Evolutionary conservation across 2,329 filamentous ascomycete genomes (phyloP).

Genomic region (Neonectria sp.): DNA sequence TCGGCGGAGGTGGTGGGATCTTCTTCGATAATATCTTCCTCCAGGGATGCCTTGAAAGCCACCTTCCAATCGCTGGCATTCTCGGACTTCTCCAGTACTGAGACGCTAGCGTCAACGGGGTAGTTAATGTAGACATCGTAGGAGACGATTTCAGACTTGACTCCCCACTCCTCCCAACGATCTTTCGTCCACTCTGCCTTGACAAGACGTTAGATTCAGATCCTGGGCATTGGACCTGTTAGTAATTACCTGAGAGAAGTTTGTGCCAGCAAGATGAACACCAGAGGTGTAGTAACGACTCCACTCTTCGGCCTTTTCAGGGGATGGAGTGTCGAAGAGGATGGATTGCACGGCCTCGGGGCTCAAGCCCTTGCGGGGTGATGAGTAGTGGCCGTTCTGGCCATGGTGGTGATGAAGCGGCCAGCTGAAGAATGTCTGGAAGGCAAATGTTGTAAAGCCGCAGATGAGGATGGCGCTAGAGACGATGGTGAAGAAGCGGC

Average conservation of each 20-base stretch:
- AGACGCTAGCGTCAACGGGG: constrained; percentile 78
- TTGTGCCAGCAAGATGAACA: constrained; percentile 83
- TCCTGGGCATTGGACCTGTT: not conserved
- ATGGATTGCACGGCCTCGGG: constrained; percentile 70
- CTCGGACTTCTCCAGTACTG: constrained; percentile 68
- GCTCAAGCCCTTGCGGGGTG: constrained; percentile 47
- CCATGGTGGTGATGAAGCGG: constrained; percentile 53
- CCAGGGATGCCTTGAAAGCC: constrained; percentile 83
- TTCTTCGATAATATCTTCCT: constrained; percentile 87
- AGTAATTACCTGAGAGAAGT: constrained; percentile 74
- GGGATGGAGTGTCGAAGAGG: constrained; percentile 72
- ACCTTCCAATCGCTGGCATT: constrained; percentile 67
- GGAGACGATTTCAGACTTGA: constrained; percentile 74
- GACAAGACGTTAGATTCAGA: constrained; percentile 20
- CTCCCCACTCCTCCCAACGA: constrained; percentile 80
- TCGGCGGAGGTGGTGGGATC: constrained; percentile 83
- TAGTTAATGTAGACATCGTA: constrained; percentile 88
- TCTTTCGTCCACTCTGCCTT: constrained; percentile 82
- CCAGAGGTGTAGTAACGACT: constrained; percentile 84
- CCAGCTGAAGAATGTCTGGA: constrained; percentile 62
- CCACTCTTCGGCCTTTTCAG: constrained; percentile 76
- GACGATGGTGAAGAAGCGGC: constrained; percentile 77
- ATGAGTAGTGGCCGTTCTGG: constrained; percentile 49
- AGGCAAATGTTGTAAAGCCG: constrained; percentile 64
- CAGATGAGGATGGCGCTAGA: constrained; percentile 68